Evolutionary conservation across 768 basidiomycete species (phyloP).

Genomic region (Lyophyllum atratum): DNA sequence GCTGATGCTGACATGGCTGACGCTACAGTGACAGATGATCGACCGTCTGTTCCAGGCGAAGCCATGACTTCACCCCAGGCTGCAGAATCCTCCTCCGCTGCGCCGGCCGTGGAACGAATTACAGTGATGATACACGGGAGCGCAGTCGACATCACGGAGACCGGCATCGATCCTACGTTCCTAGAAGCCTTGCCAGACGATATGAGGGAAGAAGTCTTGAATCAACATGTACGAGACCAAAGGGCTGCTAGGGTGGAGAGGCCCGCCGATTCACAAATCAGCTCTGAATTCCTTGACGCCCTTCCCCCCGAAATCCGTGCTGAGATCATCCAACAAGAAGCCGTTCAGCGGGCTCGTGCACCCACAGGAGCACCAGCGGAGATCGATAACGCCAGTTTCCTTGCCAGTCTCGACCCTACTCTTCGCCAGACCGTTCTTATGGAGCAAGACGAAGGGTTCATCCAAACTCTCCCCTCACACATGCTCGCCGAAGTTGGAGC

Average conservation of each 20-base stretch:
- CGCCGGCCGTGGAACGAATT: slow-evolving; percentile 57
- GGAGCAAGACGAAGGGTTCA: slow-evolving; percentile 85
- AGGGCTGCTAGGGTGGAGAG: slow-evolving; percentile 75
- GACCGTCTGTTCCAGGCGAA: background rate
- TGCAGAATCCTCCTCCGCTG: slow-evolving; percentile 22
- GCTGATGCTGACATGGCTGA: slow-evolving; percentile 58
- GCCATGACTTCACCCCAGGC: slow-evolving; percentile 20
- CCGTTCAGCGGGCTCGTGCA: slow-evolving; percentile 73
- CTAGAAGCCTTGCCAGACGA: slow-evolving; percentile 97
- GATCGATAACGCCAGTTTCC: slow-evolving; percentile 88
- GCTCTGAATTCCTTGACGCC: slow-evolving; percentile 93
- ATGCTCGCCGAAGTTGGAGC: slow-evolving; percentile 83
- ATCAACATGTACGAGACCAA: slow-evolving; percentile 94
- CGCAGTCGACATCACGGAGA: slow-evolving; percentile 95
- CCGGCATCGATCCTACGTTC: slow-evolving; percentile 98
- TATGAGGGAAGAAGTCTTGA: slow-evolving; percentile 97
- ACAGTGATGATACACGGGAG: slow-evolving; percentile 92
- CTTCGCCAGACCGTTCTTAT: slow-evolving; percentile 89
- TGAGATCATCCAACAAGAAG: slow-evolving; percentile 96
- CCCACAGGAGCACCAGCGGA: slow-evolving; percentile 64
- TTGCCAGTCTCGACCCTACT: slow-evolving; percentile 87
- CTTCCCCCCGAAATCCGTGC: slow-evolving; percentile 95
- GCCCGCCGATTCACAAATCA: slow-evolving; percentile 86
- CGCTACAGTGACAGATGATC: slow-evolving; percentile 21
- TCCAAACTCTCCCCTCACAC: slow-evolving; percentile 78